Conservation (phyloP, 768 basidiomycete species). For the Suillus americanus region DNA sequence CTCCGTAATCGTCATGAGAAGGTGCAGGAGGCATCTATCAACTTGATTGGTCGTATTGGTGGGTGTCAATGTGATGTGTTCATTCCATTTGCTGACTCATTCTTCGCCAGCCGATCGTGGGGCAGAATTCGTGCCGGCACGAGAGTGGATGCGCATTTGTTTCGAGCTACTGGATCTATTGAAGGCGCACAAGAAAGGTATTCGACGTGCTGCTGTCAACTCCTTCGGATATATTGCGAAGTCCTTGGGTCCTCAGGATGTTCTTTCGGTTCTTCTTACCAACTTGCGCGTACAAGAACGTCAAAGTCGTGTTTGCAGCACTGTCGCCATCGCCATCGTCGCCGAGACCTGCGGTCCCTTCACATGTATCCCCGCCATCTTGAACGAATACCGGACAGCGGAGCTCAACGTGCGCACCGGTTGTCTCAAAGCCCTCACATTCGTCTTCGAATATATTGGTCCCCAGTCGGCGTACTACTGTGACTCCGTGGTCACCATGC, state of each 20-base stretch:
- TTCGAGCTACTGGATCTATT: constrained; percentile 96
- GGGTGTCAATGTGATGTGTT: constrained; percentile 11
- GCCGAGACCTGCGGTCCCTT: constrained; percentile 95
- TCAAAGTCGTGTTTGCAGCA: constrained; percentile 97
- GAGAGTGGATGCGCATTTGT: constrained; percentile 99
- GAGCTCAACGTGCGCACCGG: constrained; percentile 99
- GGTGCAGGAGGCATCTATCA: constrained; percentile 99
- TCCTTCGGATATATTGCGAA: constrained; percentile 99
- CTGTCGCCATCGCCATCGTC: constrained; percentile 95
- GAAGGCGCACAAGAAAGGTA: constrained; percentile 99
- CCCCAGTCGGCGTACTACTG: constrained; percentile 95
- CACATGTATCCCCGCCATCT: constrained; percentile 97
- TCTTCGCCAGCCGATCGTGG: constrained; percentile 82
- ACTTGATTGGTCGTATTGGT: constrained; percentile 97
- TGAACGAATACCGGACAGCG: constrained; percentile 97
- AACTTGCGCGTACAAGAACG: constrained; percentile 98
- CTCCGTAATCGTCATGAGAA: constrained; percentile 98
- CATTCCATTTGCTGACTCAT: background rate
- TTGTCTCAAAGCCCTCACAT: constrained; percentile 96
- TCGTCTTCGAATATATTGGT: constrained; percentile 99
- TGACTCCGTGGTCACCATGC: constrained; percentile 96
- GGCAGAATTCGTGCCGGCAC: constrained; percentile 96
- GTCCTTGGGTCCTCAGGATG: constrained; percentile 98
- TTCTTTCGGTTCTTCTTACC: constrained; percentile 91
- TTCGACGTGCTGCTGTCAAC: constrained; percentile 97